Conservation (phyloP, 1,139 yeast species). For the Debaryomycetaceae sp. region DNA sequence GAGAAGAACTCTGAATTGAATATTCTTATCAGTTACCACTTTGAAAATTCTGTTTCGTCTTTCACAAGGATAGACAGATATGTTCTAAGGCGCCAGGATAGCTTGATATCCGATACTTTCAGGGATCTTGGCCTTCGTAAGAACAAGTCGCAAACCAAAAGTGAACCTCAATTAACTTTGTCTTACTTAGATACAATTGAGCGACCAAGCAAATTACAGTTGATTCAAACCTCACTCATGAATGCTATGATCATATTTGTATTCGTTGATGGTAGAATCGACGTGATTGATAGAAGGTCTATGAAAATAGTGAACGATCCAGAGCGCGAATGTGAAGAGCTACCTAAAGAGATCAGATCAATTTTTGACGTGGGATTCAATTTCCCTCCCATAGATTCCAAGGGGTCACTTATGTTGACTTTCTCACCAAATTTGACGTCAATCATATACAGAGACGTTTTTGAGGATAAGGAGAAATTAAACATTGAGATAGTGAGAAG, state of each 20-base stretch:
- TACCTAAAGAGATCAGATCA: constrained; percentile 27
- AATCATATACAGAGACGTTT: constrained; percentile 32
- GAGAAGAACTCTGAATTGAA: constrained; percentile 33
- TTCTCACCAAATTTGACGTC: constrained; percentile 61
- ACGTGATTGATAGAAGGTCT: constrained; percentile 35
- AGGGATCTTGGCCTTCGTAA: constrained; percentile 30
- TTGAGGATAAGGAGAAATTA: constrained; percentile 17
- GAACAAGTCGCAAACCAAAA: constrained; percentile 6
- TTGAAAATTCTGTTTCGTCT: constrained; percentile 15
- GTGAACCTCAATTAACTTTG: constrained; percentile 10
- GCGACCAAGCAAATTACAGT: constrained; percentile 18
- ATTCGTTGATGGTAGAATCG: constrained; percentile 41
- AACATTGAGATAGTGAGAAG: constrained; percentile 29
- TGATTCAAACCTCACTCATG: constrained; percentile 18
- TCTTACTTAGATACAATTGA: constrained; percentile 21
- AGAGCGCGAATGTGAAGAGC: neutral
- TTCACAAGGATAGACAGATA: constrained; percentile 33
- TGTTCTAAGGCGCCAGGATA: constrained; percentile 24
- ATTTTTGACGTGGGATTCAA: constrained; percentile 59
- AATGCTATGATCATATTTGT: constrained; percentile 24
- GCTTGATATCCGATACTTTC: constrained; percentile 29
- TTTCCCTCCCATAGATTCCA: constrained; percentile 27
- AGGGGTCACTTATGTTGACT: constrained; percentile 36
- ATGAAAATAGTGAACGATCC: constrained; percentile 19
- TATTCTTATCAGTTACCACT: constrained; percentile 32